Percentiles rank a stretch among this genome's conserved stretches.
Conservation (phyloP, 495 filamentous ascomycete species). For the Tuber umbilicatum region DNA sequence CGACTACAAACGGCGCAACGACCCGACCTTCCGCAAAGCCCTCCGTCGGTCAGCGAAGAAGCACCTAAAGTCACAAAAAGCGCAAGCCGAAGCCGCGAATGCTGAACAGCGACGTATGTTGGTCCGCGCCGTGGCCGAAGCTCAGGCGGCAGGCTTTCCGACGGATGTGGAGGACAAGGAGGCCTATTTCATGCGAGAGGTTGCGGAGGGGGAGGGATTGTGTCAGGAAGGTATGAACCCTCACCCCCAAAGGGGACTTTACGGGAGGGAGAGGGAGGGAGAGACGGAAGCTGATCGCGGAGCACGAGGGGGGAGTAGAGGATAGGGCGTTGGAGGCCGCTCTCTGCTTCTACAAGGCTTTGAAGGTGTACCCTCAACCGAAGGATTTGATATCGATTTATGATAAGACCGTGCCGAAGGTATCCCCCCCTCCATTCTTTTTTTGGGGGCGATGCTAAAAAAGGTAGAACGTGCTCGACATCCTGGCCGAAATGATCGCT, state of each 20-base stretch:
- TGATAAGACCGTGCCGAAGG: constrained; percentile 94
- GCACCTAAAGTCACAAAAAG: constrained; percentile 67
- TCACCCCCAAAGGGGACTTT: background rate
- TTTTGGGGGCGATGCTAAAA: constrained; percentile 23
- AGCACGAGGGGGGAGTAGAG: constrained; percentile 44
- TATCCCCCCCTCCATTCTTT: constrained; percentile 38
- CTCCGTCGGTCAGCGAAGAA: constrained; percentile 75
- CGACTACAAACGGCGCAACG: constrained; percentile 81
- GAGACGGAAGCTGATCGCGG: background rate
- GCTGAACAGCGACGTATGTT: constrained; percentile 65
- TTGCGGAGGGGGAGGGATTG: constrained; percentile 74
- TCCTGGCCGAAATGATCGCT: constrained; percentile 96
- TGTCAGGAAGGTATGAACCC: constrained; percentile 58
- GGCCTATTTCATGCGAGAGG: constrained; percentile 88
- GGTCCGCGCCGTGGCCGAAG: constrained; percentile 62
- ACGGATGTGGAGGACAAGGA: constrained; percentile 84
- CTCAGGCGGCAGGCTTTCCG: constrained; percentile 86
- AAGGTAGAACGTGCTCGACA: constrained; percentile 73
- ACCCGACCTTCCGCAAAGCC: constrained; percentile 76
- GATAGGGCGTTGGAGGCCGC: constrained; percentile 69
- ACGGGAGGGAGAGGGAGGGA: background rate
- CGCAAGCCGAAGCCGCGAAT: constrained; percentile 62
- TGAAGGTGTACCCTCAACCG: constrained; percentile 95
- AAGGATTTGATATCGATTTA: constrained; percentile 90
- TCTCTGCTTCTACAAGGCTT: constrained; percentile 89